Evolutionary conservation across 768 basidiomycete species (phyloP).

Genomic region (Lentinula aciculospora): DNA sequence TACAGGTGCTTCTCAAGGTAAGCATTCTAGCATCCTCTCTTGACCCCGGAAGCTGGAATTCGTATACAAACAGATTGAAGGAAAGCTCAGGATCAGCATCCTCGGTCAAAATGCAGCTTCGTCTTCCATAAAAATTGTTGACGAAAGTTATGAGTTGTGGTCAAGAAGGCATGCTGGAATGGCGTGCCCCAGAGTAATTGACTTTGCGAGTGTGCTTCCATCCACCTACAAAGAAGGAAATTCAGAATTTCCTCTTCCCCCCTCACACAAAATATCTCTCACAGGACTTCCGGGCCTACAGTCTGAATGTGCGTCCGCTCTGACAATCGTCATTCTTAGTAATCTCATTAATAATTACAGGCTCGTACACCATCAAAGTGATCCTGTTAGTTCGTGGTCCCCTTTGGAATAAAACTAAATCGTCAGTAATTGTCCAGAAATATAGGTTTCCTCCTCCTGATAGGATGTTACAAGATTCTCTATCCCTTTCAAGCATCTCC

Average conservation of each 20-base stretch:
- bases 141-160: constrained; percentile 7
- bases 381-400: constrained; percentile 29
- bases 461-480: neutral
- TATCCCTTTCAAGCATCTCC: constrained; percentile 10
- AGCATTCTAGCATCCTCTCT: neutral
- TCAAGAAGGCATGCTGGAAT: neutral
- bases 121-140: neutral
- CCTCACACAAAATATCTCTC: neutral
- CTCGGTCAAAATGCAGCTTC: neutral
- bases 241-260: neutral
- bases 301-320: constrained; percentile 22
- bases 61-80: neutral
- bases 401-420: constrained; percentile 40
- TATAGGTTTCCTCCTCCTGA: neutral
- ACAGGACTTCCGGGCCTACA: constrained; percentile 25
- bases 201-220: neutral
- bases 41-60: neutral
- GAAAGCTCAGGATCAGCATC: neutral
- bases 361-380: constrained; percentile 40
- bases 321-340: neutral
- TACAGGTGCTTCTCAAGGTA: constrained; percentile 2
- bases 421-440: constrained; percentile 23
- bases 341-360: neutral
- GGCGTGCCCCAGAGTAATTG: neutral
- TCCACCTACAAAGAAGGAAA: neutral